These are phyloP conservation scores for Auricularia heimuer DNA, from an alignment of 768 basidiomycete species.

Conservation along the genomic window DNA sequence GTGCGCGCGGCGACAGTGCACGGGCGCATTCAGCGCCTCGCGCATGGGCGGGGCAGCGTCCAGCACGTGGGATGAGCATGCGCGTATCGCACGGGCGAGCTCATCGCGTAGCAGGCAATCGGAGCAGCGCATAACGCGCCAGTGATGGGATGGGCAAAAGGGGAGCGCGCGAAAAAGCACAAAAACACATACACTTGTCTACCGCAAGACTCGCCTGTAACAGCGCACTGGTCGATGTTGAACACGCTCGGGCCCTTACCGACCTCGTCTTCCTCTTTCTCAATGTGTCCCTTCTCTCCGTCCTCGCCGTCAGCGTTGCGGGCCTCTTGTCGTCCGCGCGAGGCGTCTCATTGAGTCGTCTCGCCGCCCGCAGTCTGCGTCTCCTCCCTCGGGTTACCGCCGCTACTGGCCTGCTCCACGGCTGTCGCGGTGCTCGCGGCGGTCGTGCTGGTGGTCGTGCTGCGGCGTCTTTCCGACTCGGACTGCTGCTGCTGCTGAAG, in stretches of 20 bases:
- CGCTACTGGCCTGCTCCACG: neutral
- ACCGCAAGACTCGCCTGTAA: constrained; percentile 38
- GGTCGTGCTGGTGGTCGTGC: neutral
- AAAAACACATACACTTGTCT: constrained; percentile 27
- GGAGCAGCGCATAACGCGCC: too few relatives aligned
- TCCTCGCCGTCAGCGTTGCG: constrained; percentile 11
- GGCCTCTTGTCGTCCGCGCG: constrained; percentile 7
- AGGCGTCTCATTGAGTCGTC: too few relatives aligned
- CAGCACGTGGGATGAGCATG: too few relatives aligned
- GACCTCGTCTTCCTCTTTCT: constrained; percentile 22
- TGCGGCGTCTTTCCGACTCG: neutral
- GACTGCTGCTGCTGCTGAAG: too few relatives aligned
- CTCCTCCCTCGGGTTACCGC: neutral
- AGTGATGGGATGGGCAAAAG: too few relatives aligned
- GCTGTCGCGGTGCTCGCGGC: neutral
- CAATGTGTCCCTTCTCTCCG: constrained; percentile 9
- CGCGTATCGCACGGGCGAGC: too few relatives aligned
- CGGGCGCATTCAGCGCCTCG: too few relatives aligned
- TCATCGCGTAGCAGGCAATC: too few relatives aligned
- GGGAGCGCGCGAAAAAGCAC: too few relatives aligned
- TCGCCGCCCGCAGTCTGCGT: neutral
- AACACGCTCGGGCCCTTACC: constrained; percentile 32
- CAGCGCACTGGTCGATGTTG: constrained; percentile 36
- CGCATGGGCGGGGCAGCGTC: too few relatives aligned
- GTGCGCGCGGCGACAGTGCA: too few relatives aligned